Percentiles rank a stretch among this genome's conserved stretches.
Conservation (phyloP, 345 rosid species). For the Melastoma malabathricum region DNA sequence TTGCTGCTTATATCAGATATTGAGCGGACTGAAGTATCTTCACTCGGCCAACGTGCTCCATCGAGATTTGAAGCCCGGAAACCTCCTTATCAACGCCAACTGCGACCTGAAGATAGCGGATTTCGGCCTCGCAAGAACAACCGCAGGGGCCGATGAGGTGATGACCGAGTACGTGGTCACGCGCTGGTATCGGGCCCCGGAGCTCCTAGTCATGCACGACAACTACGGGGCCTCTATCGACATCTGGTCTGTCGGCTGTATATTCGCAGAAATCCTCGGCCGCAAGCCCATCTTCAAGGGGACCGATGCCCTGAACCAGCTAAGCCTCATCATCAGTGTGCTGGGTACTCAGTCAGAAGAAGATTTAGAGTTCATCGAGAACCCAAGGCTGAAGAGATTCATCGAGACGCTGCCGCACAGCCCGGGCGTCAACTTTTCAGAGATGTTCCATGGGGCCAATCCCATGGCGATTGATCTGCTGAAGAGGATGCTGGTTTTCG, state of each 20-base stretch:
- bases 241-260: constrained; percentile 90
- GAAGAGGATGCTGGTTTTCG: constrained; percentile 53
- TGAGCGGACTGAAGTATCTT: constrained; percentile 74
- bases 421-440: constrained; percentile 34
- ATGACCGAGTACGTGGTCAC: constrained; percentile 89
- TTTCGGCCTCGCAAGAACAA: constrained; percentile 76
- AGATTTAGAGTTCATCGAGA: constrained; percentile 67
- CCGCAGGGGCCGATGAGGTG: constrained; percentile 52
- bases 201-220: constrained; percentile 77
- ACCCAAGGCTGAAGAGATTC: constrained; percentile 47
- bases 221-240: constrained; percentile 77
- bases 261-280: constrained; percentile 79
- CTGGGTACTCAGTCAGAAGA: constrained; percentile 63
- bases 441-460: constrained; percentile 55
- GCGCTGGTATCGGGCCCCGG: constrained; percentile 93
- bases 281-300: constrained; percentile 78
- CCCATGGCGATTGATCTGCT: constrained; percentile 61
- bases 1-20: constrained; percentile 25
- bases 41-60: constrained; percentile 91
- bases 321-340: constrained; percentile 49
- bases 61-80: constrained; percentile 83
- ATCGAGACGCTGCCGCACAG: constrained; percentile 57
- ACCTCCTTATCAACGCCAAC: constrained; percentile 70
- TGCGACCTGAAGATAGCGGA: constrained; percentile 81
- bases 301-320: constrained; percentile 74